Percentiles rank a stretch among this genome's conserved stretches.
These are phyloP conservation scores for Plantago major DNA, from an alignment of 257 asterid genomes.

Conservation along the genomic window DNA sequence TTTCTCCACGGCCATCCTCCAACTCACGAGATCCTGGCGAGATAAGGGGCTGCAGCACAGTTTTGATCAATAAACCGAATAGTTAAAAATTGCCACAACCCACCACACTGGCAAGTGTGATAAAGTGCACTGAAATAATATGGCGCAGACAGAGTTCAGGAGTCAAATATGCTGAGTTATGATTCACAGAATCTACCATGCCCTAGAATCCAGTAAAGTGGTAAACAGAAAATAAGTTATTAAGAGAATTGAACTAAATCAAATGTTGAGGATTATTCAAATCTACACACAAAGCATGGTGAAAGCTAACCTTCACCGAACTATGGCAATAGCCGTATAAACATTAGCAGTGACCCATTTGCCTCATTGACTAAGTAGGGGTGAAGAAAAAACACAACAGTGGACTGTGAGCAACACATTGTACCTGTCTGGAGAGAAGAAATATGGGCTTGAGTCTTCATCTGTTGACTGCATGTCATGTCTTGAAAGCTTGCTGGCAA, in stretches of 20 bases:
- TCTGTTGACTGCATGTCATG: conserved; percentile 70
- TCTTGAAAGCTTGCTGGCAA: conserved; percentile 95
- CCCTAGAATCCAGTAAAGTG: conserved; percentile 11
- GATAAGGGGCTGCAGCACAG: conserved; percentile 63
- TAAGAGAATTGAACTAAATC: conserved; percentile 1
- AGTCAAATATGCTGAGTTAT: conserved; percentile 7
- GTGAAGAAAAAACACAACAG: background rate
- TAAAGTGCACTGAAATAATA: conserved; percentile 7
- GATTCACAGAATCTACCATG: conserved; percentile 14
- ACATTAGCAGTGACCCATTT: conserved; percentile 6
- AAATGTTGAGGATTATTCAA: background rate
- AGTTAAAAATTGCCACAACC: conserved; percentile 10
- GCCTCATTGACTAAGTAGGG: conserved; percentile 7
- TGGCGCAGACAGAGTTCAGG: background rate
- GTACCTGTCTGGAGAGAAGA: conserved; percentile 92
- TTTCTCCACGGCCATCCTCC: conserved; percentile 96
- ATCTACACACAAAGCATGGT: conserved; percentile 9
- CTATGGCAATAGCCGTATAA: background rate
- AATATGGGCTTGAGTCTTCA: conserved; percentile 61
- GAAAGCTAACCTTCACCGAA: conserved; percentile 16
- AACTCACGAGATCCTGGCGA: conserved; percentile 97
- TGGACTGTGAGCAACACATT: conserved; percentile 12
- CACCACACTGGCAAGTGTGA: conserved; percentile 15
- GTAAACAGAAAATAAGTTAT: conserved; percentile 6
- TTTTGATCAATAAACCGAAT: conserved; percentile 14